These are phyloP conservation scores for Pneumocystis jirovecii DNA, from an alignment of 1,139 yeast genomes.

Conservation along the genomic window DNA sequence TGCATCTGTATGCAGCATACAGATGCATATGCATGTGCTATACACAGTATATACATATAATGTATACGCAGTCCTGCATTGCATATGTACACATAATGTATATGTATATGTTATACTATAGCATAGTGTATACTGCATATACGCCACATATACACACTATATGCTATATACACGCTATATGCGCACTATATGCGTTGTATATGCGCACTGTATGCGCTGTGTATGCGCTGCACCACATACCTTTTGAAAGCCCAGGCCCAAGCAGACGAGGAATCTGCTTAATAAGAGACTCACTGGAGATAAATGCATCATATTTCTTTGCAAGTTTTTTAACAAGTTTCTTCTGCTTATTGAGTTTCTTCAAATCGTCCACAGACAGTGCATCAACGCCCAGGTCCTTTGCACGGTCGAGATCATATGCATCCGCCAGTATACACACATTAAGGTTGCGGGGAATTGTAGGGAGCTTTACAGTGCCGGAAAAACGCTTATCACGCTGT, in stretches of 20 bases:
- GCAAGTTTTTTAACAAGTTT: constrained; percentile 99
- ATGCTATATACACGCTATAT: no score
- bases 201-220: no score
- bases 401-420: constrained; percentile 99
- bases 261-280: constrained; percentile 99
- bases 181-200: no score
- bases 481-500: constrained; percentile 99
- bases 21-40: no score
- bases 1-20: no score
- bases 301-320: constrained; percentile 98
- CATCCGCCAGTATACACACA: constrained; percentile 99
- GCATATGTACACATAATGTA: no score
- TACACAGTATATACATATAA: no score
- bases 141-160: no score
- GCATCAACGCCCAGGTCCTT: constrained; percentile 99
- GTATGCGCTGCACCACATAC: not conserved
- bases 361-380: constrained; percentile 99
- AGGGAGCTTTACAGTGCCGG: constrained; percentile 98
- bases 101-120: no score
- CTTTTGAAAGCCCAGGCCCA: constrained; percentile 99
- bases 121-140: no score
- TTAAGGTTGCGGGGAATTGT: constrained; percentile 99
- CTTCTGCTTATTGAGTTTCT: constrained; percentile 99
- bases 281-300: constrained; percentile 98
- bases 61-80: no score